Evolutionary conservation across 352 stramenopile species (phyloP).

Genomic region (Globisporangium camurandrum): DNA sequence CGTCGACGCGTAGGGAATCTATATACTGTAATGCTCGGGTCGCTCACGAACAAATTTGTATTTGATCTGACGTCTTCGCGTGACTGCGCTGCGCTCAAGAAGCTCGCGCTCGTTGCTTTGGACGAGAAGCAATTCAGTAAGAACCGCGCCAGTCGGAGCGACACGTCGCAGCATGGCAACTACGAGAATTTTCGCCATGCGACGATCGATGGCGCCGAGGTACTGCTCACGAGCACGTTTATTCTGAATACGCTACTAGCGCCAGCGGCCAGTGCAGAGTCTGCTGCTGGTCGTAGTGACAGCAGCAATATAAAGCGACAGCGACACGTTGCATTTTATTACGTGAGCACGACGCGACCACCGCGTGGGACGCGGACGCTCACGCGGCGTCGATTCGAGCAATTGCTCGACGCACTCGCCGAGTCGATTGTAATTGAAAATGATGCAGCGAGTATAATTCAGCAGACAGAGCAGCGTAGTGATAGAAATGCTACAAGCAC

Average conservation of each 20-base stretch:
- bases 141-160: slow-evolving; percentile 30
- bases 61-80: slow-evolving; percentile 37
- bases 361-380: slow-evolving; percentile 44
- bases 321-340: slow-evolving; percentile 47
- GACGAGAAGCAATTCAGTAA: slow-evolving; percentile 66
- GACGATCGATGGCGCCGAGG: slow-evolving; percentile 42
- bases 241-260: slow-evolving; percentile 62
- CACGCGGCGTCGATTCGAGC: slow-evolving; percentile 44
- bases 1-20: slow-evolving; percentile 48
- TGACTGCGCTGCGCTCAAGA: slow-evolving; percentile 38
- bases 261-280: slow-evolving; percentile 14
- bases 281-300: neutral
- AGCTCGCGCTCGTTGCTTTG: slow-evolving; percentile 62
- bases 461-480: neutral
- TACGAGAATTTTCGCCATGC: slow-evolving; percentile 89
- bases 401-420: slow-evolving; percentile 34
- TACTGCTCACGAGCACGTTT: slow-evolving; percentile 59
- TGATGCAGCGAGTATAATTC: too few relatives aligned
- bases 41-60: slow-evolving; percentile 56
- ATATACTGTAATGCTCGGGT: slow-evolving; percentile 54
- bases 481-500: neutral
- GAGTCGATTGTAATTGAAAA: neutral
- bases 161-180: slow-evolving; percentile 82
- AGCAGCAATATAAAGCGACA: too few relatives aligned
- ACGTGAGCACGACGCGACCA: slow-evolving; percentile 72